Evolutionary conservation across 257 asterid species (phyloP).

Genomic region (Nicotiana tomentosiformis): DNA sequence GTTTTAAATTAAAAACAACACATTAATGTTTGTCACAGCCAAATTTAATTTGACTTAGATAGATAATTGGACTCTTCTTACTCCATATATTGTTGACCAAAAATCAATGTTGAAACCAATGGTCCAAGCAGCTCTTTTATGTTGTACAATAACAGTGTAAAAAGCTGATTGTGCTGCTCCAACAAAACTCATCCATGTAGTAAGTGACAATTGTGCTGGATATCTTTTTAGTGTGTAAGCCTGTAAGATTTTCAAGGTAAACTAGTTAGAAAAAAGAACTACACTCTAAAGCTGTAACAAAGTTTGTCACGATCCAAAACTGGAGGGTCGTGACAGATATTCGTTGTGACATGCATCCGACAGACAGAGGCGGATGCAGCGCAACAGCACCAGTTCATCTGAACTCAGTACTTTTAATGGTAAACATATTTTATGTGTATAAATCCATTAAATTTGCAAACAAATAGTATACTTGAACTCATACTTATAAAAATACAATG

Average conservation of each 20-base stretch:
- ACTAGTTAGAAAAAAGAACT: not conserved
- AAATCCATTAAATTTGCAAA: no score
- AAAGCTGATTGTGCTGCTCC: conserved; percentile 83
- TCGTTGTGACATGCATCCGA: no score
- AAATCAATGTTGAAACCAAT: conserved; percentile 68
- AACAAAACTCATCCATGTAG: conserved; percentile 67
- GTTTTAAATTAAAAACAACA: not conserved
- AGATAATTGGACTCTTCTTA: conserved; percentile 13
- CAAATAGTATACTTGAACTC: no score
- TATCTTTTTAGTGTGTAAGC: conserved; percentile 58
- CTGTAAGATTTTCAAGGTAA: conserved; percentile 17
- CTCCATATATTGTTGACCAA: conserved; percentile 69
- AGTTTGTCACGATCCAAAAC: no score
- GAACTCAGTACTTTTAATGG: no score
- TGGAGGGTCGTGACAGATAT: no score
- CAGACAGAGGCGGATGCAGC: no score
- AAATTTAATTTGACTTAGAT: not conserved
- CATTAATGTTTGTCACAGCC: not conserved
- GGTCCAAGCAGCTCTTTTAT: conserved; percentile 53
- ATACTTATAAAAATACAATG: no score
- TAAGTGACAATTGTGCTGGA: conserved; percentile 74
- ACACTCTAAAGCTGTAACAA: no score
- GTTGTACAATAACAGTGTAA: conserved; percentile 50
- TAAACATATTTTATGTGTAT: no score
- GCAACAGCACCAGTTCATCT: no score